phyloP scores from a whole-genome alignment of 139 green algal species.

The Haematococcus sp. region DNA sequence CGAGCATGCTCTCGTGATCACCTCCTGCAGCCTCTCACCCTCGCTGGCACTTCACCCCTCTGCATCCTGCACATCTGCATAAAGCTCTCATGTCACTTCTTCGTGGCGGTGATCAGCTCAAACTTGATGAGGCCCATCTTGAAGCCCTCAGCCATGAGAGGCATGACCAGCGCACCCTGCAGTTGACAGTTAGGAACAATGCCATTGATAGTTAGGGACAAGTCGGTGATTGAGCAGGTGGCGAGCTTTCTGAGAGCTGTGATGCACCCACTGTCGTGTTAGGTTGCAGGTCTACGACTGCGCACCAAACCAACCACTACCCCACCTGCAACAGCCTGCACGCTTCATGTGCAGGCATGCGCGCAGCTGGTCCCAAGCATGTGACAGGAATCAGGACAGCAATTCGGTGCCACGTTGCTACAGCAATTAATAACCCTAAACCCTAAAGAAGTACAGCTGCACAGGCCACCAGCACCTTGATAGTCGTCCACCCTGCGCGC shows the following conservation, averaged over 20 bases:
- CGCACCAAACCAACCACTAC: background rate
- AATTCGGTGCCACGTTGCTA: no score
- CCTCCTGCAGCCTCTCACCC: no score
- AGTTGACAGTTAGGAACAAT: background rate
- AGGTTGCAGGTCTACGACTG: background rate
- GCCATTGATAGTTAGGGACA: background rate
- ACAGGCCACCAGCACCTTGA: no score
- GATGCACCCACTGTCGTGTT: background rate
- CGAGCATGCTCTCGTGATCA: no score
- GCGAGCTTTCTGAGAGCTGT: background rate
- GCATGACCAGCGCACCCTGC: constrained; percentile 91
- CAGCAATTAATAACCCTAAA: no score
- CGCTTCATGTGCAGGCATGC: no score
- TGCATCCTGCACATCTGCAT: no score
- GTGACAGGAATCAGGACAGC: no score
- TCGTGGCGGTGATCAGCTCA: constrained; percentile 85
- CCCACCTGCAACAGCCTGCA: no score
- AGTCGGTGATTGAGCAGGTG: background rate
- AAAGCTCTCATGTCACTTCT: constrained; percentile 51
- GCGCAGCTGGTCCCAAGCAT: no score
- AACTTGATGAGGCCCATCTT: constrained; percentile 93
- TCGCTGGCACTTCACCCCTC: no score
- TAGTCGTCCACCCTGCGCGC: constrained; percentile 81
- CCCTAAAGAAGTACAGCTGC: no score
- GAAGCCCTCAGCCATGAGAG: constrained; percentile 90